These are phyloP conservation scores for Schizosaccharomyces versatilis DNA, from an alignment of 1,139 yeast genomes.

Conservation along the genomic window DNA sequence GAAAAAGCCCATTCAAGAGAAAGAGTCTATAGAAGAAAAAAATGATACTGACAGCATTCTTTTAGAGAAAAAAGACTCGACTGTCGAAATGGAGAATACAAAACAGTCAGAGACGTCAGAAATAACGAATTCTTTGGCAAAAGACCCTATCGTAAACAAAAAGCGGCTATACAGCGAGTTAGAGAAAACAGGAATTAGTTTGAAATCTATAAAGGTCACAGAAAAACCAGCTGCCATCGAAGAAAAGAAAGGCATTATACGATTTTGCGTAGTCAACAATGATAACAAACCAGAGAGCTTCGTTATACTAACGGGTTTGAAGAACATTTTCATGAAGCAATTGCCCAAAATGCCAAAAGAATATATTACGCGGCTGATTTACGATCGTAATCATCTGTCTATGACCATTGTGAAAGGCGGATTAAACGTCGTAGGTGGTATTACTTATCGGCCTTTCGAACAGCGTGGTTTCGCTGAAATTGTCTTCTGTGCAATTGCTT, in stretches of 20 bases:
- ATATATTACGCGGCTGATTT: conserved; percentile 80
- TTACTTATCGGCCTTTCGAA: conserved; percentile 84
- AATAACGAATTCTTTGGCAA: too few relatives aligned
- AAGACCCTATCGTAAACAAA: too few relatives aligned
- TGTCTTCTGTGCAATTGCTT: conserved; percentile 91
- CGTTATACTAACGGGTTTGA: conserved; percentile 81
- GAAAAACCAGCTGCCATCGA: conserved; percentile 88
- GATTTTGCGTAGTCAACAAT: conserved; percentile 85
- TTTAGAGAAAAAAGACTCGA: too few relatives aligned
- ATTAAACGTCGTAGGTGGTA: conserved; percentile 89
- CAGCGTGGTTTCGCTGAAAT: conserved; percentile 85
- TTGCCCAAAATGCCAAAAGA: conserved; percentile 97
- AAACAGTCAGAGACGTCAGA: too few relatives aligned
- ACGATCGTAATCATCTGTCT: conserved; percentile 80
- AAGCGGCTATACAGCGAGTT: too few relatives aligned
- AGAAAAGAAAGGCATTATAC: conserved; percentile 76
- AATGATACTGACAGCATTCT: too few relatives aligned
- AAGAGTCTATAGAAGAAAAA: too few relatives aligned
- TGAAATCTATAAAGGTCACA: background rate
- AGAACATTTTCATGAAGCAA: conserved; percentile 90
- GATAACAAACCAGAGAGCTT: conserved; percentile 71
- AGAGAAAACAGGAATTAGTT: too few relatives aligned
- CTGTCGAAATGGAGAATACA: too few relatives aligned
- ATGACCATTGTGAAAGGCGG: conserved; percentile 82
- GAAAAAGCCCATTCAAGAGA: too few relatives aligned